These are phyloP conservation scores for Nissolia schottii DNA, from an alignment of 306 rosid species.

Conservation along the genomic window DNA sequence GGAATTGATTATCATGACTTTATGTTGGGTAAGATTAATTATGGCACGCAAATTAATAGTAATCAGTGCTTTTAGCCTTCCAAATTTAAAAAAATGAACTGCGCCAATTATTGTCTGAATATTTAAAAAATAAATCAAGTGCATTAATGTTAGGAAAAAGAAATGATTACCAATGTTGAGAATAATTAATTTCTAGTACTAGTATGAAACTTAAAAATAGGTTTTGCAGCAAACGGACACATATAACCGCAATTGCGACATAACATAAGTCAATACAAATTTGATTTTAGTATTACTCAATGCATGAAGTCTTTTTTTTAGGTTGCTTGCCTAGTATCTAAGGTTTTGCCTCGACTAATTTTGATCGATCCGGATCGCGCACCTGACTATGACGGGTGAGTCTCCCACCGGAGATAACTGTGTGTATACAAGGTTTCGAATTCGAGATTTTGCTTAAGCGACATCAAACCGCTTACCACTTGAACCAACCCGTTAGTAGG, in stretches of 20 bases:
- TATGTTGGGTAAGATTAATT: too few relatives aligned
- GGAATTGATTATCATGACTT: not conserved
- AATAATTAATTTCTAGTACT: too few relatives aligned
- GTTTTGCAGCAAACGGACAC: not conserved
- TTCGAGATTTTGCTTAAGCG: too few relatives aligned
- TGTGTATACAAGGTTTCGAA: too few relatives aligned
- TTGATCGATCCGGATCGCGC: too few relatives aligned
- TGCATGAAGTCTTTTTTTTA: not conserved
- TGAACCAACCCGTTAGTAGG: too few relatives aligned
- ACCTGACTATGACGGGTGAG: too few relatives aligned
- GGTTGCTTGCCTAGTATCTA: too few relatives aligned
- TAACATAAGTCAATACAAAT: not conserved
- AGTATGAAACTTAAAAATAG: not conserved
- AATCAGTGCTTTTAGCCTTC: not conserved
- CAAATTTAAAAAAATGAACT: not conserved
- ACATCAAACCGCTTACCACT: too few relatives aligned
- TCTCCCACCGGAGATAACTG: too few relatives aligned
- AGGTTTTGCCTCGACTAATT: too few relatives aligned
- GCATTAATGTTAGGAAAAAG: not conserved
- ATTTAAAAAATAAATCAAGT: not conserved
- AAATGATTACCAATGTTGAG: not conserved
- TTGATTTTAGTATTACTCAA: not conserved
- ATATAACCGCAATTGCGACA: slow-evolving; percentile 5
- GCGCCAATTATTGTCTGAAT: not conserved
- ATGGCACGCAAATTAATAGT: too few relatives aligned